Evolutionary conservation across 495 filamentous ascomycete genomes (phyloP).

Genomic region (Penicillium flavigenum): DNA sequence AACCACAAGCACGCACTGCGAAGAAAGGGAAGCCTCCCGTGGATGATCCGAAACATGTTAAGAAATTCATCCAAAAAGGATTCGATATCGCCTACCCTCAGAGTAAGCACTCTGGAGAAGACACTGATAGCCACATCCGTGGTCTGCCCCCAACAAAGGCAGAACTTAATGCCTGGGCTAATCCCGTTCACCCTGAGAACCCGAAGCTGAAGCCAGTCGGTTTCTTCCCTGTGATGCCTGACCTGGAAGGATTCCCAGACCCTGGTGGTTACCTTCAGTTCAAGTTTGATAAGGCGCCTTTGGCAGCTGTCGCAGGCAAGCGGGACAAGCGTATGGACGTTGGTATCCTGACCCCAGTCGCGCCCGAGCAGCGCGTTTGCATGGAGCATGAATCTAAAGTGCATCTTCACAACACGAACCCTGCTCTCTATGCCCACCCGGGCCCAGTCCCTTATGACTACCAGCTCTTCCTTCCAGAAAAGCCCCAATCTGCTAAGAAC

Average conservation of each 20-base stretch:
- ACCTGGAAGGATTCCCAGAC: constrained; percentile 86
- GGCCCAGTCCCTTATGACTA: constrained; percentile 67
- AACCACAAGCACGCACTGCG: constrained; percentile 41
- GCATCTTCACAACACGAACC: constrained; percentile 62
- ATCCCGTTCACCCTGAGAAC: constrained; percentile 79
- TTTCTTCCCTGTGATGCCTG: constrained; percentile 78
- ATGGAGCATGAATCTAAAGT: constrained; percentile 51
- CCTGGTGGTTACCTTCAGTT: constrained; percentile 80
- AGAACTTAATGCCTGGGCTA: constrained; percentile 66
- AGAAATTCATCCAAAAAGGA: constrained; percentile 76
- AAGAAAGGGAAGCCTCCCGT: constrained; percentile 49
- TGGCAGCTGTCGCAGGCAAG: constrained; percentile 49
- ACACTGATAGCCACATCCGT: constrained; percentile 50
- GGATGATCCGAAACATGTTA: constrained; percentile 80
- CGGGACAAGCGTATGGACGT: constrained; percentile 83
- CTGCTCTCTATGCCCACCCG: constrained; percentile 58
- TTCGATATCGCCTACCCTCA: constrained; percentile 78
- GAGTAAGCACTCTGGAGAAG: constrained; percentile 57
- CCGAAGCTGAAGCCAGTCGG: constrained; percentile 75
- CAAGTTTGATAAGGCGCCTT: constrained; percentile 84
- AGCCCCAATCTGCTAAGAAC: constrained; percentile 51
- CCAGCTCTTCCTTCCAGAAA: constrained; percentile 73
- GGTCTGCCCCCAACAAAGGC: constrained; percentile 55
- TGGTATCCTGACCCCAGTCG: constrained; percentile 69
- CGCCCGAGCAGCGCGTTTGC: constrained; percentile 46